Percentiles rank a stretch among this genome's conserved stretches.
These are phyloP conservation scores for Senna siamea DNA, from an alignment of 306 rosid genomes.

Conservation along the genomic window DNA sequence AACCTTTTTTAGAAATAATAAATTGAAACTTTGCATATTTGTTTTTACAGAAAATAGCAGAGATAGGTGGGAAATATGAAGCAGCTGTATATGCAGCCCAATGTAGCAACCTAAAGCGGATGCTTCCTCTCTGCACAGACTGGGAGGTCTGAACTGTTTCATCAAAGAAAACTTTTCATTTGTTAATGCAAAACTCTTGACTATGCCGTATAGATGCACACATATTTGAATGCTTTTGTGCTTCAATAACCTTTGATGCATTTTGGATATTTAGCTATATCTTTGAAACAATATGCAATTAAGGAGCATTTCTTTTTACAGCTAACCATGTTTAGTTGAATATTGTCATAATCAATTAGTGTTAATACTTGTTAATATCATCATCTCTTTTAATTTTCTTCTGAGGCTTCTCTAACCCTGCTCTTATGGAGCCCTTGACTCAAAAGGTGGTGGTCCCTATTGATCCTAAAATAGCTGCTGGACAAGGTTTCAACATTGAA, in stretches of 20 bases:
- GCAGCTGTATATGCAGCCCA: conserved; percentile 91
- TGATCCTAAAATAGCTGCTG: neutral
- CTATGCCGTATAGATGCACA: conserved; percentile 24
- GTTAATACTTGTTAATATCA: neutral
- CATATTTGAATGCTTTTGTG: conserved; percentile 1
- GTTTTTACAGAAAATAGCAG: conserved; percentile 81
- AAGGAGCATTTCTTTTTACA: neutral
- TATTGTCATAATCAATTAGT: neutral
- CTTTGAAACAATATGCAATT: neutral
- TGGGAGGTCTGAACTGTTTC: conserved; percentile 76
- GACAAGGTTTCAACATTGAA: neutral
- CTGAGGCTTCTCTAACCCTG: too few relatives aligned
- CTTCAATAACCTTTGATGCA: too few relatives aligned
- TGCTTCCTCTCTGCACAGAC: conserved; percentile 92
- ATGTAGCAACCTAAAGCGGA: conserved; percentile 82
- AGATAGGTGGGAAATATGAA: conserved; percentile 93
- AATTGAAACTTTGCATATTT: conserved; percentile 27
- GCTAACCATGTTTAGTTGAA: neutral
- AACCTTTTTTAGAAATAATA: conserved; percentile 24
- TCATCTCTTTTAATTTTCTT: too few relatives aligned
- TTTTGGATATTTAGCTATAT: too few relatives aligned
- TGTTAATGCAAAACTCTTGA: conserved; percentile 8
- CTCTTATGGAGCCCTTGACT: too few relatives aligned
- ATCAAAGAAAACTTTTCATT: neutral
- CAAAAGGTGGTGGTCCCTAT: neutral